These are phyloP conservation scores for Diaporthe amygdali DNA, from an alignment of 2,329 filamentous ascomycete species.

Conservation along the genomic window DNA sequence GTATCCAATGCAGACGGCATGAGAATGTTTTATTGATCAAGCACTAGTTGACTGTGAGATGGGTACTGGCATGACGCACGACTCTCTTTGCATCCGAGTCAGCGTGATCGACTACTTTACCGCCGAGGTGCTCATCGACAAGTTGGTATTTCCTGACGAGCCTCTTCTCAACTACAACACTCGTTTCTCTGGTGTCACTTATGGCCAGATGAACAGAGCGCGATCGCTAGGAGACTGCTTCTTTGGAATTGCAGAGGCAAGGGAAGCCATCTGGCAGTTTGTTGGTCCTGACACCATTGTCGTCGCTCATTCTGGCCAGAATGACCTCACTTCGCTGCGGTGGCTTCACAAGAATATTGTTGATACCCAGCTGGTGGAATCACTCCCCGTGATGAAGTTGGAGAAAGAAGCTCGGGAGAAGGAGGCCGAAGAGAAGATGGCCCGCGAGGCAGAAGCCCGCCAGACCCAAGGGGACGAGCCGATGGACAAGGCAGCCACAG, in stretches of 20 bases:
- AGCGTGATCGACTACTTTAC: constrained; percentile 58
- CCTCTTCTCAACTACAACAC: constrained; percentile 56
- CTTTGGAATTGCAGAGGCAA: constrained; percentile 46
- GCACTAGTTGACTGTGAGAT: constrained; percentile 58
- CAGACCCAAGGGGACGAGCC: not conserved
- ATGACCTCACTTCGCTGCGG: constrained; percentile 50
- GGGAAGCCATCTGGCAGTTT: constrained; percentile 47
- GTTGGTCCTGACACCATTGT: constrained; percentile 53
- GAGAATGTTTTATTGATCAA: not conserved
- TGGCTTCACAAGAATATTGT: constrained; percentile 52
- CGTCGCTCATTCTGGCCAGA: constrained; percentile 49
- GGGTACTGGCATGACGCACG: constrained; percentile 49
- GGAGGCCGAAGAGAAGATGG: constrained; percentile 16
- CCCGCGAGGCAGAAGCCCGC: not conserved
- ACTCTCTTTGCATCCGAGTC: constrained; percentile 57
- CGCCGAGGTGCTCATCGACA: constrained; percentile 52
- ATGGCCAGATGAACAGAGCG: constrained; percentile 42
- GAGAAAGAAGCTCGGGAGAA: constrained; percentile 27
- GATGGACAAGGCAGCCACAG: too few species aligned
- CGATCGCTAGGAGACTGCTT: constrained; percentile 40
- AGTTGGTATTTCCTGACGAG: constrained; percentile 52
- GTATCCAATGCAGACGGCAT: not conserved
- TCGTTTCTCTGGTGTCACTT: constrained; percentile 53
- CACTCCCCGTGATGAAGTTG: constrained; percentile 25
- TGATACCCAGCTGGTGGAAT: constrained; percentile 48